Conservation (phyloP, 2,329 filamentous ascomycete species). For the Penicillium sp. region DNA sequence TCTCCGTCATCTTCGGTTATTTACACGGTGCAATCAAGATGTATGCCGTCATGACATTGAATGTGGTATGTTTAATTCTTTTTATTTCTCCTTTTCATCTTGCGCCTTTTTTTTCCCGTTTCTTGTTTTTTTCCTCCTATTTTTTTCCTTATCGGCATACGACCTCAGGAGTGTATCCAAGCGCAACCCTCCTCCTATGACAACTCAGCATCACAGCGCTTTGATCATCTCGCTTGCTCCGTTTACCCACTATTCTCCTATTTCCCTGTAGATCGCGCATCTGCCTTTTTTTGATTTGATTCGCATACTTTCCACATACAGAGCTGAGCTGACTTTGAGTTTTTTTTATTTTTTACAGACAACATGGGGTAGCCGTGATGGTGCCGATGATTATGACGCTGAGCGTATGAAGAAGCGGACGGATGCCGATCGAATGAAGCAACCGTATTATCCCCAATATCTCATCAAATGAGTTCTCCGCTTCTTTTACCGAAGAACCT, state of each 20-base stretch:
- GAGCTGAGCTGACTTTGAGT: conserved; percentile 6
- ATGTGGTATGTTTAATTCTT: conserved; percentile 63
- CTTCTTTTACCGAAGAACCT: not conserved
- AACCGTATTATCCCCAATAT: conserved; percentile 33
- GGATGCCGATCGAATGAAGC: conserved; percentile 36
- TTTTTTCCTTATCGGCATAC: conserved; percentile 1
- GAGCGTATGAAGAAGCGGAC: conserved; percentile 59
- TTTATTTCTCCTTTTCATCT: conserved; percentile 1
- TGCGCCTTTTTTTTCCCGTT: not conserved
- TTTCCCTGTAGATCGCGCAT: conserved; percentile 4
- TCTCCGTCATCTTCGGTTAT: conserved; percentile 90
- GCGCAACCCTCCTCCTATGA: conserved; percentile 19
- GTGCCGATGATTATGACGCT: conserved; percentile 80
- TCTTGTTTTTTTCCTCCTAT: not conserved
- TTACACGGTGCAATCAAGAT: conserved; percentile 91
- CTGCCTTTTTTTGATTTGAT: not conserved
- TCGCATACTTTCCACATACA: conserved; percentile 1
- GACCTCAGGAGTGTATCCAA: conserved; percentile 7
- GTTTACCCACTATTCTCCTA: conserved; percentile 17
- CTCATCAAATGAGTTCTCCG: conserved; percentile 27
- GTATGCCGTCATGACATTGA: conserved; percentile 77
- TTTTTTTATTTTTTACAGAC: conserved; percentile 57
- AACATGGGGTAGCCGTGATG: conserved; percentile 90
- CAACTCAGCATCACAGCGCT: conserved; percentile 23
- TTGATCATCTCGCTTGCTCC: conserved; percentile 24